Conservation (phyloP, 345 rosid genomes). For the Rhodamnia argentea region DNA sequence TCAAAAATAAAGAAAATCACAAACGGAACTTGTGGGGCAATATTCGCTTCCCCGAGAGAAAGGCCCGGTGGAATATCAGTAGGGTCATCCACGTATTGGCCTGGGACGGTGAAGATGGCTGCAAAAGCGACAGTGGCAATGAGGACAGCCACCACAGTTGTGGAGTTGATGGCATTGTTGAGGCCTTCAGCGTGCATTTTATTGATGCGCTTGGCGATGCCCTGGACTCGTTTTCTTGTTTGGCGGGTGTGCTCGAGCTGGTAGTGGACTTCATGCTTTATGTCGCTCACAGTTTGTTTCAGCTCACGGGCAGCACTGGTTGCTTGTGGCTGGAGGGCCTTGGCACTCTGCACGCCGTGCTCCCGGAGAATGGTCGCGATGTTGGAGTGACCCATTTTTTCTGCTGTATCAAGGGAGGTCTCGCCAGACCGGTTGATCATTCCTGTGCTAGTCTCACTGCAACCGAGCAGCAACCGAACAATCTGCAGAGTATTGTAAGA, state of each 20-base stretch:
- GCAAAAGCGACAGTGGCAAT: constrained; percentile 95
- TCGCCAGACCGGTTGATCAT: constrained; percentile 57
- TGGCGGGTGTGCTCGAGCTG: constrained; percentile 89
- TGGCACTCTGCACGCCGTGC: constrained; percentile 65
- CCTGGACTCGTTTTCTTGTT: constrained; percentile 76
- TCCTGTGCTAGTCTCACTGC: constrained; percentile 31
- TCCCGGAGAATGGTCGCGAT: constrained; percentile 41
- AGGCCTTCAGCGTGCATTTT: constrained; percentile 89
- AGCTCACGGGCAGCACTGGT: constrained; percentile 63
- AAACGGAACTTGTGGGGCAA: constrained; percentile 56
- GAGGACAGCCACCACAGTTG: constrained; percentile 89
- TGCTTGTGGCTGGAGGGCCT: constrained; percentile 36
- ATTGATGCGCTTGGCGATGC: constrained; percentile 75
- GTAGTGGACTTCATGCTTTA: constrained; percentile 85
- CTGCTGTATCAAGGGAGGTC: constrained; percentile 84
- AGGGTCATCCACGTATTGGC: constrained; percentile 62
- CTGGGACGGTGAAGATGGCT: constrained; percentile 88
- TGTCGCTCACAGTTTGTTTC: constrained; percentile 90
- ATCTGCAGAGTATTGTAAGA: constrained; percentile 31
- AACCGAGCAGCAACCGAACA: constrained; percentile 47
- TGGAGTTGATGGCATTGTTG: constrained; percentile 89
- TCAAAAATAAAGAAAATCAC: constrained; percentile 78
- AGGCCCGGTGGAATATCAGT: constrained; percentile 21
- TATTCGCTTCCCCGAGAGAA: constrained; percentile 72
- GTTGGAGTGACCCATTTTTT: constrained; percentile 52